Conservation (phyloP, 345 rosid genomes). For the Populus tremula region DNA sequence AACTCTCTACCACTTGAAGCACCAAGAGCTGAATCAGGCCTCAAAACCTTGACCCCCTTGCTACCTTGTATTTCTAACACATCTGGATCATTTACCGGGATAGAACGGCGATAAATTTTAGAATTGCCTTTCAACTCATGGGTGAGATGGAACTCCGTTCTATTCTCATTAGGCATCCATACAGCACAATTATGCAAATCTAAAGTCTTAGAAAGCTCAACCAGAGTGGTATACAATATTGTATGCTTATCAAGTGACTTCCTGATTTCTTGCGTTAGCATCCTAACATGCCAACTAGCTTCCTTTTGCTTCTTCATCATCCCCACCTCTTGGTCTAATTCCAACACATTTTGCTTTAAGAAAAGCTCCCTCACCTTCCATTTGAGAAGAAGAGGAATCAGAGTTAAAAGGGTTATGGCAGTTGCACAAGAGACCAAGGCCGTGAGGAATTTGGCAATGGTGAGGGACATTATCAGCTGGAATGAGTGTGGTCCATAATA, state of each 20-base stretch:
- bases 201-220: slow-evolving; percentile 86
- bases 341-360: slow-evolving; percentile 80
- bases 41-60: slow-evolving; percentile 59
- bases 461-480: slow-evolving; percentile 72
- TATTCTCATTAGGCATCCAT: slow-evolving; percentile 90
- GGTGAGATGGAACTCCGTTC: slow-evolving; percentile 67
- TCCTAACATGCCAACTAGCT: slow-evolving; percentile 80
- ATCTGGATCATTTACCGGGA: slow-evolving; percentile 54
- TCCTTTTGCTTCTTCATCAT: slow-evolving; percentile 87
- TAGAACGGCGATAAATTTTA: slow-evolving; percentile 31
- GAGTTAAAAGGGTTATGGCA: slow-evolving; percentile 76
- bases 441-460: slow-evolving; percentile 71
- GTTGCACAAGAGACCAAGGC: slow-evolving; percentile 93
- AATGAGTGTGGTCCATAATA: slow-evolving; percentile 87
- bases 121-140: slow-evolving; percentile 57
- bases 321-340: slow-evolving; percentile 85
- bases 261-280: slow-evolving; percentile 82
- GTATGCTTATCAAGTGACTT: slow-evolving; percentile 87
- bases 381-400: slow-evolving; percentile 82
- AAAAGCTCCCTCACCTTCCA: slow-evolving; percentile 90
- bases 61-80: slow-evolving; percentile 60
- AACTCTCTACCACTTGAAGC: slow-evolving; percentile 58
- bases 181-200: slow-evolving; percentile 80
- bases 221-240: slow-evolving; percentile 74
- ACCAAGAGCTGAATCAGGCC: slow-evolving; percentile 65